These are phyloP conservation scores for Penicillium crustosum DNA, from an alignment of 2,329 filamentous ascomycete species.

Conservation along the genomic window DNA sequence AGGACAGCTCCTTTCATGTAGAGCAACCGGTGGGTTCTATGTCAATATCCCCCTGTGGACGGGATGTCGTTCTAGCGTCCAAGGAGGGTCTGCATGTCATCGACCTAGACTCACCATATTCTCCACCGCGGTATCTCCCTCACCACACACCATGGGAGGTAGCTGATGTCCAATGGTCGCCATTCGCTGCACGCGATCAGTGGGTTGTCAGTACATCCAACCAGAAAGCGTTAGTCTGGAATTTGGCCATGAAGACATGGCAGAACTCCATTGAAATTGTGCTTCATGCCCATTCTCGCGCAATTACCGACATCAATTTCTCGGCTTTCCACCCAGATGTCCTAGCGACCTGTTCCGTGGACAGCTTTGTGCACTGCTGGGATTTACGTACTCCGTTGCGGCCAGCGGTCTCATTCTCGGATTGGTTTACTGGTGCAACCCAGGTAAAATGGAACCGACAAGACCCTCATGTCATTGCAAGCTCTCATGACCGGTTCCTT, in stretches of 20 bases:
- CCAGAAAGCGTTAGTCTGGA: conserved; percentile 92
- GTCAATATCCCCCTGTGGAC: conserved; percentile 86
- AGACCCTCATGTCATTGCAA: conserved; percentile 81
- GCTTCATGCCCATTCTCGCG: conserved; percentile 78
- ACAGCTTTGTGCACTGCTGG: conserved; percentile 92
- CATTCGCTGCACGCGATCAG: conserved; percentile 82
- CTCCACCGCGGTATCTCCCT: conserved; percentile 77
- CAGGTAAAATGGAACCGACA: conserved; percentile 95
- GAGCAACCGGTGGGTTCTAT: conserved; percentile 80
- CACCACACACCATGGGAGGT: conserved; percentile 92
- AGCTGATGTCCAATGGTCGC: conserved; percentile 95
- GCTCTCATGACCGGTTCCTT: conserved; percentile 82
- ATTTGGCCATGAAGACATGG: conserved; percentile 68
- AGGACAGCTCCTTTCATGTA: conserved; percentile 79
- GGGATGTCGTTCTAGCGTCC: conserved; percentile 88
- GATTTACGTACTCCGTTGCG: conserved; percentile 73
- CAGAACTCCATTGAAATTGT: conserved; percentile 87
- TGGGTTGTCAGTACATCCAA: conserved; percentile 96
- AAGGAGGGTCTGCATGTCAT: conserved; percentile 88
- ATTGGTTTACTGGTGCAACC: conserved; percentile 91
- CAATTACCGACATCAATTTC: conserved; percentile 96
- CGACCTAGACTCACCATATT: conserved; percentile 86
- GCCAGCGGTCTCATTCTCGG: conserved; percentile 77
- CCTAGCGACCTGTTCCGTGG: conserved; percentile 85
- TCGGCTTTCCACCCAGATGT: conserved; percentile 88